A percentile compares a stretch with the other conserved stretches of the same genome.
Conservation (phyloP, 371 early-diverging fungal species). For the Mucor plumbeus region DNA sequence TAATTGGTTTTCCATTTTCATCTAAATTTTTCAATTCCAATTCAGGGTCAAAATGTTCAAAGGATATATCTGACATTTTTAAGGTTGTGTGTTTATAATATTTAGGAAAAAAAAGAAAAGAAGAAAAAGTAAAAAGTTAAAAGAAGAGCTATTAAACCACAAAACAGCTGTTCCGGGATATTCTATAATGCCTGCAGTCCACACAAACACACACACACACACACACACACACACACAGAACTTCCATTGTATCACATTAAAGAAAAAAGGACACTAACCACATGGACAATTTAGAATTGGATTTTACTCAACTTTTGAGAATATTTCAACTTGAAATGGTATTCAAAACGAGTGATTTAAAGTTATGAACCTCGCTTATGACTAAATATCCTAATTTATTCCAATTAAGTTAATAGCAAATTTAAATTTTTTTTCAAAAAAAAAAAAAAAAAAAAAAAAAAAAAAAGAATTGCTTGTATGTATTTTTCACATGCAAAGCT, state of each 20-base stretch:
- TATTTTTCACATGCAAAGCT: conserved; percentile 11
- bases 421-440: background rate
- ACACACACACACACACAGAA: conserved; percentile 4
- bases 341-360: background rate
- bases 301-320: background rate
- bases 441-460: no score
- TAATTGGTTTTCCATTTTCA: conserved; percentile 36
- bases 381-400: no score
- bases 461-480: background rate
- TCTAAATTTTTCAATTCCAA: conserved; percentile 43
- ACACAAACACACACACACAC: conserved; percentile 6
- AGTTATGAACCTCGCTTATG: background rate
- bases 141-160: background rate
- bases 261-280: conserved; percentile 14
- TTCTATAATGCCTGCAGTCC: background rate
- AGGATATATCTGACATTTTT: conserved; percentile 28
- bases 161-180: background rate
- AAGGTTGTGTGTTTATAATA: background rate
- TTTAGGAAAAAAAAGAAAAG: background rate
- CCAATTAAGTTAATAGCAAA: background rate
- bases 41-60: conserved; percentile 50
- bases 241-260: conserved; percentile 4
- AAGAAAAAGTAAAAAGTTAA: background rate
- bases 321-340: no score
- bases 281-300: conserved; percentile 2